Evolutionary conservation across 768 basidiomycete species (phyloP), one percentile per base, ranked within the genome.

Genomic region (Russula sp.): DNA sequence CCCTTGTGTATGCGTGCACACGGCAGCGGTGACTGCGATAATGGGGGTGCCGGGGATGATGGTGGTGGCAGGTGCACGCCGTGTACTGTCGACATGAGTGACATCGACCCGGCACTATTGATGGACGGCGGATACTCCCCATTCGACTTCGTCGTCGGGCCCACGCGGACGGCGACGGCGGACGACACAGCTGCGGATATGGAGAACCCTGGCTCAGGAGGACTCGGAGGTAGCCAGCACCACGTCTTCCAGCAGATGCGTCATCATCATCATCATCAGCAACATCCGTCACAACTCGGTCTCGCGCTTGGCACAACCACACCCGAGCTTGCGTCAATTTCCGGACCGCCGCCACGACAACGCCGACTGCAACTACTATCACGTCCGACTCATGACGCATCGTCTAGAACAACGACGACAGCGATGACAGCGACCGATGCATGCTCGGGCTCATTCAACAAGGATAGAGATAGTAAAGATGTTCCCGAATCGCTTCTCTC

Each of bases 61-160:
- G 36, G 9, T 36, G 5, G 13, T 32, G 36, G 26, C 26, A n/a
- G 24, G 5, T n/a, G 20, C 26, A 36, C 32, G 54, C 24, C 1
- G 24, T 48, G 26, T n/a, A n/a, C 7, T 28, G 55, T 16, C 28
- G 26, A 54, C 22, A 14, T 24, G 28, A 26, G 32, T 46, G 22
- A 63, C 61, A 63, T 67, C 38, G 67, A 68, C 61, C 67, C 67
- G 24, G 26, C 34, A 22, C 49, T 69, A 6, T 49, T 69, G 49
- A 30, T 56, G 53, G 50, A 60, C 20, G 30, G 20, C 10, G 20
- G 32, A 0, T 55, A 55, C 32, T 50, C 51, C n/a, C 22, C 42
- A 2, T 52, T 28, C 52, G 34, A 20, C 8, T 13, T 38, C 26
- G 32, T 38, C 26, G 32, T 34, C 7, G 18, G 1, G 22, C 34